Percentiles rank a stretch among this genome's conserved stretches.
phyloP scores from a whole-genome alignment of 129 eudicot genomes.

The Solidago caesia region DNA sequence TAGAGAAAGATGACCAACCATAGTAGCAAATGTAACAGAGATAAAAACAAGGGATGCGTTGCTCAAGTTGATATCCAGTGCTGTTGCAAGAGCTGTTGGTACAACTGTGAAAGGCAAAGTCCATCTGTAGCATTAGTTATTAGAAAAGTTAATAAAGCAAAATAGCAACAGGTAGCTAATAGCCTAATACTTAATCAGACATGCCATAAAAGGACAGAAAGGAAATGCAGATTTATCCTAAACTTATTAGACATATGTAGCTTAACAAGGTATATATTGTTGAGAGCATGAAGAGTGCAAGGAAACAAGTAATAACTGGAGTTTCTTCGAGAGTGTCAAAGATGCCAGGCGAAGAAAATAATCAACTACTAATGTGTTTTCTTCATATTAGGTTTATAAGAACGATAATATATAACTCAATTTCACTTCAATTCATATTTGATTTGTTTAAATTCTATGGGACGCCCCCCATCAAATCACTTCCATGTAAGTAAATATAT shows the following conservation, averaged over 20 bases:
- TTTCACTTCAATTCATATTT: neutral
- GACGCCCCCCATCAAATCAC: constrained; percentile 1
- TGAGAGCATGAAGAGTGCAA: neutral
- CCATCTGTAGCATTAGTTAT: constrained; percentile 96
- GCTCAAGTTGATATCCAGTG: constrained; percentile 97
- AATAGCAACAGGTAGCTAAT: constrained; percentile 14
- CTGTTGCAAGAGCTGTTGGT: constrained; percentile 88
- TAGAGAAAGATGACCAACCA: constrained; percentile 60
- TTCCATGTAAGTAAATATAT: neutral
- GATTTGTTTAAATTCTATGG: neutral
- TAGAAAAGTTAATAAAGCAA: constrained; percentile 50
- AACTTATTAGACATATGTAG: neutral
- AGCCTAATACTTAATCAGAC: neutral
- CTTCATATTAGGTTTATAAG: neutral
- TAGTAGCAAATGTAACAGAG: constrained; percentile 96
- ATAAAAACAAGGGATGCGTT: constrained; percentile 94
- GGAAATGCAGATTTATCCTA: neutral
- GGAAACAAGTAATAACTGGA: neutral
- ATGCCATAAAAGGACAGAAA: constrained; percentile 9
- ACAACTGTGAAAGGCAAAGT: constrained; percentile 96
- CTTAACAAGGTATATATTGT: neutral
- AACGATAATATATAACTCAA: neutral
- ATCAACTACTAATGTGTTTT: neutral
- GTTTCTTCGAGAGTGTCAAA: constrained; percentile 1
- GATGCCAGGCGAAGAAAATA: neutral